phyloP scores from a whole-genome alignment of 345 rosid species.

The Durio zibethinus region DNA sequence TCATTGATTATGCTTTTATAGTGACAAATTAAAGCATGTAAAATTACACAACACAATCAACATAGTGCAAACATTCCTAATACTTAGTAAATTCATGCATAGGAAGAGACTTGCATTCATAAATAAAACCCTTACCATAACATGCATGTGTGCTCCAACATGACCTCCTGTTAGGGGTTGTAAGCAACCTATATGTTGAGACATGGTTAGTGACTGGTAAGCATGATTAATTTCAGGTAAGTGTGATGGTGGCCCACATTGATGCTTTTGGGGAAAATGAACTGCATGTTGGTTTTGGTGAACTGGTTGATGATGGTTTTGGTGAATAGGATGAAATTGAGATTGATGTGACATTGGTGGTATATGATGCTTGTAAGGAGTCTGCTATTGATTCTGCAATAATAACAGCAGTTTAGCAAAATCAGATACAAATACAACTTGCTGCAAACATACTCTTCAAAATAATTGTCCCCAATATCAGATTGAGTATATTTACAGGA shows the following conservation, averaged over 20 bases:
- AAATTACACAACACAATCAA: not conserved
- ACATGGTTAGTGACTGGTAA: conserved; percentile 61
- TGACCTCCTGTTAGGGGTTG: conserved; percentile 70
- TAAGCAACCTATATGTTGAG: conserved; percentile 84
- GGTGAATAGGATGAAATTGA: conserved; percentile 71
- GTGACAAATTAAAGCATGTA: too few relatives aligned
- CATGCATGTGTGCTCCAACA: conserved; percentile 58
- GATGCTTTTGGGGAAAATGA: conserved; percentile 70
- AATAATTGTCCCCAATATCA: not conserved
- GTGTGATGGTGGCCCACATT: conserved; percentile 52
- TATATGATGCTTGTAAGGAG: conserved; percentile 69
- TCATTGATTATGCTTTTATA: too few relatives aligned
- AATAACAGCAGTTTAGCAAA: not conserved
- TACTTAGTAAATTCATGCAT: not conserved
- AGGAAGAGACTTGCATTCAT: not conserved
- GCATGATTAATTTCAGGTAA: conserved; percentile 63
- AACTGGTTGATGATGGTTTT: conserved; percentile 57
- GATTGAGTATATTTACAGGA: not conserved
- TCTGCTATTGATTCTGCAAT: conserved; percentile 51
- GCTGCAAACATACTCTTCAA: not conserved
- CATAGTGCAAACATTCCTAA: not conserved
- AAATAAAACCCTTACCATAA: conserved; percentile 42
- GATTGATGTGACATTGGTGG: conserved; percentile 56
- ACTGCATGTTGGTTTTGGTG: conserved; percentile 53
- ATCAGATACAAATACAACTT: not conserved